A percentile compares a stretch with the other conserved stretches of the same genome.
Conservation (phyloP, 208 protist genomes). For the Acanthamoeba lenticulata region DNA sequence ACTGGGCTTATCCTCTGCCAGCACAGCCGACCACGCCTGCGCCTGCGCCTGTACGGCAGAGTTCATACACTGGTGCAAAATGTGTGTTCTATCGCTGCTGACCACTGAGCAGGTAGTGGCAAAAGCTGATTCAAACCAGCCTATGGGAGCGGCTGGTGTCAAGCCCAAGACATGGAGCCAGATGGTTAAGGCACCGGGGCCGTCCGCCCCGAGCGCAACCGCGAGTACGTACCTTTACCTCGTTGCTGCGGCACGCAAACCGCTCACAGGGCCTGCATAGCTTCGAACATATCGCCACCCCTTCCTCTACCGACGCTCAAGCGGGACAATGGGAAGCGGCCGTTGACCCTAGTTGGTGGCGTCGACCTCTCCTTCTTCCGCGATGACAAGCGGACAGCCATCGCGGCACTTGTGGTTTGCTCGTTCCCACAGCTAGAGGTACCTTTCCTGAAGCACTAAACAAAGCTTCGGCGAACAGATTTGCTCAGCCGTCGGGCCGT, state of each 20-base stretch:
- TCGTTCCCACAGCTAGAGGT: slow-evolving; percentile 82
- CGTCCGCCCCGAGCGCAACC: too few species aligned
- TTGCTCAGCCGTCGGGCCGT: slow-evolving; percentile 64
- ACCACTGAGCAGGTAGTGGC: too few species aligned
- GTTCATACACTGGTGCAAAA: too few species aligned
- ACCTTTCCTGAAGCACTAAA: background rate
- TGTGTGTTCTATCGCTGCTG: too few species aligned
- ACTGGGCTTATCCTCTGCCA: background rate
- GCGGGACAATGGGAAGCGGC: background rate
- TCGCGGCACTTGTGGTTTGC: slow-evolving; percentile 84
- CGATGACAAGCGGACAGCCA: slow-evolving; percentile 78
- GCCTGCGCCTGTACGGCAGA: too few species aligned
- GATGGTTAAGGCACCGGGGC: too few species aligned
- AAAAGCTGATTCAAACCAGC: too few species aligned
- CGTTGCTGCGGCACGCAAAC: background rate
- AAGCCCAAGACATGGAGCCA: too few species aligned
- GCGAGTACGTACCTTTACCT: background rate
- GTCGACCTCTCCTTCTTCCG: slow-evolving; percentile 82
- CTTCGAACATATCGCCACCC: too few species aligned
- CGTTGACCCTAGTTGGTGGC: background rate
- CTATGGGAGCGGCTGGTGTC: too few species aligned
- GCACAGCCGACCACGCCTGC: too few species aligned
- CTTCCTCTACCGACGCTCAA: too few species aligned
- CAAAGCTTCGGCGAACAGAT: background rate
- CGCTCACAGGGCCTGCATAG: background rate